A percentile compares a stretch with the other conserved stretches of the same genome.
Evolutionary conservation across 192 early-diverging fungal genomes (phyloP).

Genomic region (Coemansia sp.): DNA sequence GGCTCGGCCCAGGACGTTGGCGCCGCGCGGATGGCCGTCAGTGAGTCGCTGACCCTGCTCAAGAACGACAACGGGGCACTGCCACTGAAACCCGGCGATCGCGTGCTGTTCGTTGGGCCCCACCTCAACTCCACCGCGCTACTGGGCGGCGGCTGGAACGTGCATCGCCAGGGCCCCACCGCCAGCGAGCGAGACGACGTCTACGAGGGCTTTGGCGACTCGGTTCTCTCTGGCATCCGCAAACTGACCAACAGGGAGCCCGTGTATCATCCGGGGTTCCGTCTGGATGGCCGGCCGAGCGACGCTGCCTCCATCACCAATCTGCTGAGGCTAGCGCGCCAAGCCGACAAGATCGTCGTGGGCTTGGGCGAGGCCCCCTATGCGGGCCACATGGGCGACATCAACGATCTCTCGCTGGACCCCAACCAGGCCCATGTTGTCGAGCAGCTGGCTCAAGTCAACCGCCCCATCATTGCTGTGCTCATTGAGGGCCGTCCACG

Average conservation of each 20-base stretch:
- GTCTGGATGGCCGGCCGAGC: background rate
- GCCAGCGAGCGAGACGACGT: slow-evolving; percentile 15
- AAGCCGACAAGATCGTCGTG: slow-evolving; percentile 41
- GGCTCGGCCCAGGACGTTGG: slow-evolving; percentile 52
- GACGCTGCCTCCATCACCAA: background rate
- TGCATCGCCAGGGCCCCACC: slow-evolving; percentile 48
- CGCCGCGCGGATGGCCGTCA: slow-evolving; percentile 48
- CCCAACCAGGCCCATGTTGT: slow-evolving; percentile 36
- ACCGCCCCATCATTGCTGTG: slow-evolving; percentile 47
- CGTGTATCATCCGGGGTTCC: slow-evolving; percentile 25
- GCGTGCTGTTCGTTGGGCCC: slow-evolving; percentile 58
- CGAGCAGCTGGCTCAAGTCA: slow-evolving; percentile 8
- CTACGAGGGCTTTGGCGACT: slow-evolving; percentile 28
- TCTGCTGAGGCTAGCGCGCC: slow-evolving; percentile 18
- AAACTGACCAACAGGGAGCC: background rate
- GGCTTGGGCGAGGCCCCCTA: slow-evolving; percentile 29
- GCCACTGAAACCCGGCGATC: slow-evolving; percentile 48
- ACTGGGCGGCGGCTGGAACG: slow-evolving; percentile 57
- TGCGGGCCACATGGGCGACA: slow-evolving; percentile 3
- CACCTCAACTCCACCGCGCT: slow-evolving; percentile 56
- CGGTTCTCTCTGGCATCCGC: slow-evolving; percentile 18
- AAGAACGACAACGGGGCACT: slow-evolving; percentile 53
- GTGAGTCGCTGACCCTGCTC: slow-evolving; percentile 60
- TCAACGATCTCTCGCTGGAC: slow-evolving; percentile 23
- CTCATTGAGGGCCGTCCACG: slow-evolving; percentile 60